Evolutionary conservation across 202 grass and related monocot species (phyloP).

Genomic region (Setaria viridis): DNA sequence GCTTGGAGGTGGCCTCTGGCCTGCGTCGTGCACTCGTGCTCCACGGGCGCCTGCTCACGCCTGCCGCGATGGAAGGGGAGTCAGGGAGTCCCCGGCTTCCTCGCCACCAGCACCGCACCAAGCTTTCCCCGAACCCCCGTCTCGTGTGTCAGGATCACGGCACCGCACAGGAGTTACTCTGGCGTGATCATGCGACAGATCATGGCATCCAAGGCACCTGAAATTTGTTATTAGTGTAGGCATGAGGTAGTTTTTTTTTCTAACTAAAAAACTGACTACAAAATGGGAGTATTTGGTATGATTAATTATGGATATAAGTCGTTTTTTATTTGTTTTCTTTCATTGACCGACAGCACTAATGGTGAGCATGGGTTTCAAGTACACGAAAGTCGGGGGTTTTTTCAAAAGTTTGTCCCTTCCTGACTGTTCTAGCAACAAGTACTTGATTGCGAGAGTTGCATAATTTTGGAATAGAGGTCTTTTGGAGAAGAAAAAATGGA

Average conservation of each 20-base stretch:
- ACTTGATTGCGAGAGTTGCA: not conserved
- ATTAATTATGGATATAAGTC: not conserved
- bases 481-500: not conserved
- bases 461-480: not conserved
- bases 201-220: not conserved
- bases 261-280: too few relatives aligned
- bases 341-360: constrained; percentile 14
- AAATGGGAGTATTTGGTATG: not conserved
- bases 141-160: not conserved
- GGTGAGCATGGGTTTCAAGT: not conserved
- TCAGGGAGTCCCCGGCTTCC: not conserved
- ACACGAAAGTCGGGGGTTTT: not conserved
- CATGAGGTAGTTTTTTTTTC: not conserved
- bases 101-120: constrained; percentile 43
- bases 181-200: not conserved
- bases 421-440: not conserved
- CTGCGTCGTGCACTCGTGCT: not conserved
- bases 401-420: not conserved
- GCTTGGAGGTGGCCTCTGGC: not conserved
- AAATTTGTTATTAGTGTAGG: not conserved
- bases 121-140: not conserved
- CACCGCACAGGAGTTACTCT: not conserved
- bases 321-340: constrained; percentile 27
- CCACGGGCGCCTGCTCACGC: constrained; percentile 6
- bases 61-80: constrained; percentile 1